Evolutionary conservation across 768 basidiomycete species (phyloP).

Genomic region (Tylopilus sp.): DNA sequence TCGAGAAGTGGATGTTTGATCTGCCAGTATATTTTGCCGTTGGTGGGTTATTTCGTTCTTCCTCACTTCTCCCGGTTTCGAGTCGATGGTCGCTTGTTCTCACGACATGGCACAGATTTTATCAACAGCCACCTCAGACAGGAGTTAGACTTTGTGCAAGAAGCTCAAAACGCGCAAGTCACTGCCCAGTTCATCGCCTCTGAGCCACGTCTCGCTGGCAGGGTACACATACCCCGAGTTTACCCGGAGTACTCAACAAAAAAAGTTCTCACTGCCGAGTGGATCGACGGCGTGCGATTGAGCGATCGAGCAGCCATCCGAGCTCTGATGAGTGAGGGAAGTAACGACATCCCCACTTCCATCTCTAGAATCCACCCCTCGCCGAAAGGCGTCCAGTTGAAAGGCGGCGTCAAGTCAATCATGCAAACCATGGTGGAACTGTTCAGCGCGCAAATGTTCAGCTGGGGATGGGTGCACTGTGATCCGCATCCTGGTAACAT

Average conservation of each 20-base stretch:
- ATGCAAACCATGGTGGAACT: constrained; percentile 88
- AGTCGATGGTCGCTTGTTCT: background rate
- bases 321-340: constrained; percentile 55
- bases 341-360: background rate
- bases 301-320: constrained; percentile 59
- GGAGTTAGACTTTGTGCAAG: constrained; percentile 79
- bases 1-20: constrained; percentile 78
- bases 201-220: constrained; percentile 66
- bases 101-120: constrained; percentile 47
- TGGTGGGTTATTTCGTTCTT: constrained; percentile 40
- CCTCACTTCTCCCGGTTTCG: background rate
- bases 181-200: constrained; percentile 65
- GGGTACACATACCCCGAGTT: constrained; percentile 77
- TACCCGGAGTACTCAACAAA: constrained; percentile 70
- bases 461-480: constrained; percentile 89
- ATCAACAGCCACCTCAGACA: constrained; percentile 76
- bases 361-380: constrained; percentile 1
- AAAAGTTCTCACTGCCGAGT: constrained; percentile 80
- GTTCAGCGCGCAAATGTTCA: constrained; percentile 88
- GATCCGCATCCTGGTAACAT: constrained; percentile 79
- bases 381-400: constrained; percentile 33
- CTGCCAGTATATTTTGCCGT: constrained; percentile 80
- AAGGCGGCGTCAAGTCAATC: constrained; percentile 58
- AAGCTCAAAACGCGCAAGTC: constrained; percentile 71
- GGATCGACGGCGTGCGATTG: constrained; percentile 75